Conservation (phyloP, 805 yeast species). For the Ogataea nitratoaversa region DNA sequence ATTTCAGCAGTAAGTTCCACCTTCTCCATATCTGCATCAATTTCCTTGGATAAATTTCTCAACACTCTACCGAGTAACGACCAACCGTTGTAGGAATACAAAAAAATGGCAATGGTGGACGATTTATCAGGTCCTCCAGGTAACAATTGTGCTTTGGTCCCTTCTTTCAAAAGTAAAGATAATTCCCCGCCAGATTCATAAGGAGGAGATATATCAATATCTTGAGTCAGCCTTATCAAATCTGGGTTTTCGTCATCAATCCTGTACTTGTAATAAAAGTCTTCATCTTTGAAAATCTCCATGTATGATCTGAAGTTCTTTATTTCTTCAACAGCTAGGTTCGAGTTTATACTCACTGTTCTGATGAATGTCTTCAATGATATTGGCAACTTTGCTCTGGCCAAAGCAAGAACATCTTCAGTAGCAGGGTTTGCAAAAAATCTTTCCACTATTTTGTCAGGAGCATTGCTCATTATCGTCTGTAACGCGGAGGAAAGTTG, state of each 20-base stretch:
- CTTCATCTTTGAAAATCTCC: conserved; percentile 37
- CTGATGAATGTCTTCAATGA: conserved; percentile 57
- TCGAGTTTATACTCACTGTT: conserved; percentile 57
- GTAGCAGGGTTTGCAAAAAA: conserved; percentile 46
- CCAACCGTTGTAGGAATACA: conserved; percentile 82
- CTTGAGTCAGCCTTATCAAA: conserved; percentile 38
- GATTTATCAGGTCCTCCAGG: conserved; percentile 33
- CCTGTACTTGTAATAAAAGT: conserved; percentile 37
- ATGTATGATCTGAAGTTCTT: conserved; percentile 58
- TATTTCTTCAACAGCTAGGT: conserved; percentile 63
- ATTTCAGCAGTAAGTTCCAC: conserved; percentile 42
- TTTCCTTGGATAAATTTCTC: conserved; percentile 50
- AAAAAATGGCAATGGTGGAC: conserved; percentile 51
- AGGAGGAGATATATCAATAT: conserved; percentile 46
- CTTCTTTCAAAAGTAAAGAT: conserved; percentile 41
- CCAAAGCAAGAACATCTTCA: conserved; percentile 42
- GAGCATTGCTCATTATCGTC: conserved; percentile 39
- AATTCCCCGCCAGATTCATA: conserved; percentile 42
- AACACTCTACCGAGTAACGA: conserved; percentile 73
- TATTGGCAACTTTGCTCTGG: conserved; percentile 73
- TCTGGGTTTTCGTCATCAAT: conserved; percentile 53
- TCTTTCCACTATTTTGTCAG: conserved; percentile 38
- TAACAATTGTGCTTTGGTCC: conserved; percentile 69
- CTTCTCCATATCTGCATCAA: conserved; percentile 37
- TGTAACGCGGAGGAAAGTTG: conserved; percentile 39